Evolutionary conservation across 2,329 filamentous ascomycete genomes (phyloP).

Genomic region (Hypoxylon sp.): DNA sequence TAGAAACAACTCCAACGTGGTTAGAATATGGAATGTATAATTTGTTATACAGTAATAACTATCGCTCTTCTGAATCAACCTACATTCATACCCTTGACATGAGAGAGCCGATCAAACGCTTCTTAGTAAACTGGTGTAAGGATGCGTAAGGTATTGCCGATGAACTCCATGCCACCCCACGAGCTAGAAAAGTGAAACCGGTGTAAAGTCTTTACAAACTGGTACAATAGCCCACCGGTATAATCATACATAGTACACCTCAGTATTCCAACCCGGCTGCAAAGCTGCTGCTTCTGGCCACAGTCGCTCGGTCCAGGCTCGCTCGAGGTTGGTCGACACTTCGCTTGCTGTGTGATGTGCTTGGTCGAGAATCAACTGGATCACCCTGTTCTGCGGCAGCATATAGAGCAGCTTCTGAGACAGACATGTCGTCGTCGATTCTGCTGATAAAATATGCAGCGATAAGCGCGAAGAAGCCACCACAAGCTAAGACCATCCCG

Average conservation of each 20-base stretch:
- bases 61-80: slow-evolving; percentile 7
- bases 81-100: slow-evolving; percentile 7
- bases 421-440: slow-evolving; percentile 67
- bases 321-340: slow-evolving; percentile 55
- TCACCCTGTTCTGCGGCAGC: slow-evolving; percentile 57
- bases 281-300: slow-evolving; percentile 60
- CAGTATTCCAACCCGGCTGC: slow-evolving; percentile 57
- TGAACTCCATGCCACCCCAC: background rate
- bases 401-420: slow-evolving; percentile 50
- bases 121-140: background rate
- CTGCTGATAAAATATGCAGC: slow-evolving; percentile 77
- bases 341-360: slow-evolving; percentile 48
- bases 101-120: background rate
- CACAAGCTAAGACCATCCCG: slow-evolving; percentile 84
- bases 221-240: slow-evolving; percentile 9
- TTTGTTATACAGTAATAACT: slow-evolving; percentile 7
- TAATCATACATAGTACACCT: no score
- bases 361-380: slow-evolving; percentile 39
- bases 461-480: slow-evolving; percentile 78
- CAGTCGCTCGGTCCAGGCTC: slow-evolving; percentile 56
- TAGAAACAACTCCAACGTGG: no score
- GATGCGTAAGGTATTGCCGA: slow-evolving; percentile 1
- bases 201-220: no score
- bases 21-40: slow-evolving; percentile 17
- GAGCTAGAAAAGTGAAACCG: slow-evolving; percentile 1